phyloP scores from a whole-genome alignment of 495 filamentous ascomycete species.

The Lophium mytilinum region DNA sequence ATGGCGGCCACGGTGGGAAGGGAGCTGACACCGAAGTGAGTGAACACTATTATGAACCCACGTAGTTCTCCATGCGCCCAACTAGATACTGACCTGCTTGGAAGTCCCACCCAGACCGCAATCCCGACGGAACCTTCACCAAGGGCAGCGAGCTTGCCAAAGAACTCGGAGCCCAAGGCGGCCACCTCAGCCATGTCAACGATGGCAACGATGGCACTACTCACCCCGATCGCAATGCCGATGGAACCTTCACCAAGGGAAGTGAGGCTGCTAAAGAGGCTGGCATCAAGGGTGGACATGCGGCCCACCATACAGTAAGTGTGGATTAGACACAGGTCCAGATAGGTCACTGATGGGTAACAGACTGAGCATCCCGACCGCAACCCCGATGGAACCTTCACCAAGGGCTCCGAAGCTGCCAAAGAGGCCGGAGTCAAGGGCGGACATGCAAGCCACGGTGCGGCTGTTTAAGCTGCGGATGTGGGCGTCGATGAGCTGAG shows the following conservation, averaged over 20 bases:
- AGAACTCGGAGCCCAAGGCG: constrained; percentile 7
- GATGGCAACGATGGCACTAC: neutral
- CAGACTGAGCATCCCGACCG: constrained; percentile 2
- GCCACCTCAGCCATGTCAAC: neutral
- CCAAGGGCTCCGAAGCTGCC: constrained; percentile 20
- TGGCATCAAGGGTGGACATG: constrained; percentile 21
- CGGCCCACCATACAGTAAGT: constrained; percentile 4
- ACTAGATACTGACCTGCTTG: neutral
- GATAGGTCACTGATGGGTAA: too few species aligned
- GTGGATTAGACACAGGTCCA: too few species aligned
- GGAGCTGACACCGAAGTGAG: constrained; percentile 2
- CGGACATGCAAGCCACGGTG: constrained; percentile 12
- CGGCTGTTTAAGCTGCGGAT: neutral
- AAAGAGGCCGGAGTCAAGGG: constrained; percentile 25
- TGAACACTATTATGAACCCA: neutral
- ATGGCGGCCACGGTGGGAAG: neutral
- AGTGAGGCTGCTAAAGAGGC: constrained; percentile 12
- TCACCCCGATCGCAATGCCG: constrained; percentile 3
- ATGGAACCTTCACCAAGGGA: constrained; percentile 9
- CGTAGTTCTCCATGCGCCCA: neutral
- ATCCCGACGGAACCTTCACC: constrained; percentile 11
- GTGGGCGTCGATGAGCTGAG: neutral
- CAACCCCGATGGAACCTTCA: constrained; percentile 27
- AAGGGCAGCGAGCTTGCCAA: constrained; percentile 11
- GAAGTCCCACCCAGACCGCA: neutral